These are phyloP conservation scores for Antitrichia curtipendula DNA, from an alignment of 225 moss, liverwort and hornwort species.

Conservation along the genomic window DNA sequence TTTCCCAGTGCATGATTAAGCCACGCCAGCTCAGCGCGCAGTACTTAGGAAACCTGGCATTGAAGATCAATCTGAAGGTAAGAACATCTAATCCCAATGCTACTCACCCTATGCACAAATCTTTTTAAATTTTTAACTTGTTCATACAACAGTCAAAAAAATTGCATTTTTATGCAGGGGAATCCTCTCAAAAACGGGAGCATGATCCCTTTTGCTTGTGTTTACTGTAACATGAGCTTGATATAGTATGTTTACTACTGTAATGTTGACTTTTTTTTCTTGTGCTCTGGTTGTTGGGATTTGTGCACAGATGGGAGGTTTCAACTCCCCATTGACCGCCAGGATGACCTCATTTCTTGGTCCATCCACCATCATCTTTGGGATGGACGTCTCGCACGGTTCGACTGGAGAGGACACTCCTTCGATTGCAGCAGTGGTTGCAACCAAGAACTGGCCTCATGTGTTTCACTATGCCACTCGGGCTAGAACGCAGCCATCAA, in stretches of 20 bases:
- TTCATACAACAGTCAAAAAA: too few relatives aligned
- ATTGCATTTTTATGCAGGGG: background rate
- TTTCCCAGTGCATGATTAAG: conserved; percentile 77
- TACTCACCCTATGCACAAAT: background rate
- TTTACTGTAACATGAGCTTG: background rate
- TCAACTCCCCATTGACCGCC: conserved; percentile 31
- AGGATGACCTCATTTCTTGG: conserved; percentile 11
- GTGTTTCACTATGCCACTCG: conserved; percentile 73
- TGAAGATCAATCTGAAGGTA: conserved; percentile 95
- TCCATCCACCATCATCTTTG: conserved; percentile 71
- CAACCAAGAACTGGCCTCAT: conserved; percentile 76
- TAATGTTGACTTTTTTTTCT: background rate
- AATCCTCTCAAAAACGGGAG: background rate
- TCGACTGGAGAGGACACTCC: conserved; percentile 81
- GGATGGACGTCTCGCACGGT: conserved; percentile 93
- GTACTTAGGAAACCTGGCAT: conserved; percentile 78
- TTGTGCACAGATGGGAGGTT: conserved; percentile 43
- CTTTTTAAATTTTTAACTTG: background rate
- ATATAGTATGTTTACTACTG: background rate
- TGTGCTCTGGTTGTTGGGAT: background rate
- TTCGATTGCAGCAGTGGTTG: conserved; percentile 91
- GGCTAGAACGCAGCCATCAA: conserved; percentile 64
- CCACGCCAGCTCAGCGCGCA: conserved; percentile 65
- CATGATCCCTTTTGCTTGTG: background rate
- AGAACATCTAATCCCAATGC: background rate